A percentile compares a stretch with the other conserved stretches of the same genome.
These are phyloP conservation scores for Tarenaya hassleriana DNA, from an alignment of 345 rosid genomes.

Conservation along the genomic window DNA sequence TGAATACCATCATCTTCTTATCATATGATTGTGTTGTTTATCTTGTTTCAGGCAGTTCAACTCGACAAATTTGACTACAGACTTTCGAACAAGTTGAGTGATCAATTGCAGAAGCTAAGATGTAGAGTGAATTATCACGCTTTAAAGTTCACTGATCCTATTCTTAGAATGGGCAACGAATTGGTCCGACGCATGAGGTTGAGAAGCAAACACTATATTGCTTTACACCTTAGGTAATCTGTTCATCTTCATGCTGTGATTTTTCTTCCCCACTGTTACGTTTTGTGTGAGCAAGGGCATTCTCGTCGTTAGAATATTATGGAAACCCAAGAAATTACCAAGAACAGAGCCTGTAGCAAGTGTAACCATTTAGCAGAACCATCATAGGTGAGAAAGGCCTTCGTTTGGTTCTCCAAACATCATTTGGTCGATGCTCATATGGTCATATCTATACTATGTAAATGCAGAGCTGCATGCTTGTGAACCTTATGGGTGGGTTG, in stretches of 20 bases:
- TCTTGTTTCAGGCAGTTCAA: constrained; percentile 69
- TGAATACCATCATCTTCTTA: constrained; percentile 4
- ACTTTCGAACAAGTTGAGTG: constrained; percentile 76
- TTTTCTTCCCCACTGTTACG: neutral
- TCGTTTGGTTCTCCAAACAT: constrained; percentile 1
- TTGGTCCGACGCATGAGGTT: constrained; percentile 73
- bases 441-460: neutral
- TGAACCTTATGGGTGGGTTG: neutral
- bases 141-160: constrained; percentile 76
- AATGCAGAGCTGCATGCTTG: too few relatives aligned
- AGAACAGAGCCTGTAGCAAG: neutral
- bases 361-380: constrained; percentile 12
- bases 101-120: constrained; percentile 87
- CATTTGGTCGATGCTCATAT: constrained; percentile 1
- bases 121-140: constrained; percentile 95
- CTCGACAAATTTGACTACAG: constrained; percentile 89
- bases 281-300: constrained; percentile 6
- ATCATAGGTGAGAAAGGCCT: neutral
- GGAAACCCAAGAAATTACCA: too few relatives aligned
- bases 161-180: constrained; percentile 66
- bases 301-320: neutral
- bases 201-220: constrained; percentile 72
- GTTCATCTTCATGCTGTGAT: neutral
- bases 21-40: constrained; percentile 15
- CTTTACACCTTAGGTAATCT: constrained; percentile 84